Conservation (phyloP, 2,329 filamentous ascomycete species). For the Colletotrichum nymphaeae region DNA sequence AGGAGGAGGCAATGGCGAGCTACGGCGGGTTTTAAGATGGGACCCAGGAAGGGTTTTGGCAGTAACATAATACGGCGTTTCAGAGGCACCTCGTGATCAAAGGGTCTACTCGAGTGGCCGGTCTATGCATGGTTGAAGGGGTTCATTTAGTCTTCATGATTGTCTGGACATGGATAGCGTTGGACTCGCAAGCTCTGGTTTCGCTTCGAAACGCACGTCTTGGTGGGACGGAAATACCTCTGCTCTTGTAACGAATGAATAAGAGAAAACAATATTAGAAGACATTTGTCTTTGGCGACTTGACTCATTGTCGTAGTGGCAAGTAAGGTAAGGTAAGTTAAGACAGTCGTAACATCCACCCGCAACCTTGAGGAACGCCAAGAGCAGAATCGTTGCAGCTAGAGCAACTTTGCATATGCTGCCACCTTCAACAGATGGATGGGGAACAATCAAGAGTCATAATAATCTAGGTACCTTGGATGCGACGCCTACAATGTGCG, state of each 20-base stretch:
- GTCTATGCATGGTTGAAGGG: neutral
- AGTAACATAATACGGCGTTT: conserved; percentile 23
- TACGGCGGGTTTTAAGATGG: conserved; percentile 52
- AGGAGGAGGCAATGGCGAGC: conserved; percentile 60
- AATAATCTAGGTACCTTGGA: no score
- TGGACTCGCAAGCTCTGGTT: conserved; percentile 13
- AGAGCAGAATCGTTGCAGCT: no score
- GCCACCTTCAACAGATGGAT: no score
- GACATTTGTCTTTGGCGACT: neutral
- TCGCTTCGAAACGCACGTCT: neutral
- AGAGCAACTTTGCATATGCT: no score
- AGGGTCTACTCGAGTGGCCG: neutral
- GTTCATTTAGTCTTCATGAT: neutral
- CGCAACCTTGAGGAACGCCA: no score
- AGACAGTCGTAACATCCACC: no score
- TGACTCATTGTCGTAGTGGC: neutral
- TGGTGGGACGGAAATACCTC: neutral
- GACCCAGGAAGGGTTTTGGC: neutral
- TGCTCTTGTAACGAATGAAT: conserved; percentile 10
- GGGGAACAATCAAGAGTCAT: no score
- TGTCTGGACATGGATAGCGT: conserved; percentile 17
- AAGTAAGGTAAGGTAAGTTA: no score
- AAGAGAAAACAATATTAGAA: neutral
- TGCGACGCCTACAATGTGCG: neutral
- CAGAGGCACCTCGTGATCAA: neutral